Percentiles rank a stretch among this genome's conserved stretches.
Conservation (phyloP, 2,329 filamentous ascomycete genomes). For the Celoporthe dispersa region DNA sequence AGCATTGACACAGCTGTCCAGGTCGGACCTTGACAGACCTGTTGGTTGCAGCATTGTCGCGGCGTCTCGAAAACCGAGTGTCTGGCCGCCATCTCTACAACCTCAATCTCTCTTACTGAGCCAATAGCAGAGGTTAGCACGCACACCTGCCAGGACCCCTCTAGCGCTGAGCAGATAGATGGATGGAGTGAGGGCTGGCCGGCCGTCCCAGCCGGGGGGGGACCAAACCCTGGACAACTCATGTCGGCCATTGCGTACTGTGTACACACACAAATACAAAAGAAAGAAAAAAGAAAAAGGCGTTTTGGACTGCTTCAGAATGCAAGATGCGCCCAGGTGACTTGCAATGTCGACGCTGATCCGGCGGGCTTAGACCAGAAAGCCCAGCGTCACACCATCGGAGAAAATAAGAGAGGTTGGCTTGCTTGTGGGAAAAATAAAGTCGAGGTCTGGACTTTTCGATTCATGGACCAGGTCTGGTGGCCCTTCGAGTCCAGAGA, state of each 20-base stretch:
- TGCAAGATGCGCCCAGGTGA: background rate
- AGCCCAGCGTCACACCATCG: constrained; percentile 14
- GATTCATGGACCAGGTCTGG: constrained; percentile 26
- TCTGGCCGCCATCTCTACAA: constrained; percentile 14
- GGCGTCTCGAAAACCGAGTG: constrained; percentile 23
- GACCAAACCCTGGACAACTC: background rate
- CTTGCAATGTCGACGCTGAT: background rate
- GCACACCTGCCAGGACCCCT: constrained; percentile 24
- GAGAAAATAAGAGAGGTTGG: constrained; percentile 3
- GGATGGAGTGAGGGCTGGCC: background rate
- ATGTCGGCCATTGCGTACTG: background rate
- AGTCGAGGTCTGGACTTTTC: constrained; percentile 30
- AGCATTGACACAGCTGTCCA: constrained; percentile 8
- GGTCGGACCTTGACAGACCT: constrained; percentile 1
- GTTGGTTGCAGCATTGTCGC: constrained; percentile 7
- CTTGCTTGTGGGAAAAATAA: constrained; percentile 2
- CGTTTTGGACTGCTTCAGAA: background rate
- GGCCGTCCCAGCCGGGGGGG: background rate
- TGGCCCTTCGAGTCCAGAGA: constrained; percentile 12
- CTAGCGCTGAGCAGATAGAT: constrained; percentile 16
- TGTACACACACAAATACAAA: background rate
- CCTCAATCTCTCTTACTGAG: constrained; percentile 14
- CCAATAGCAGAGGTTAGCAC: constrained; percentile 17
- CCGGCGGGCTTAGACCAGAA: background rate
- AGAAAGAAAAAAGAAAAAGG: background rate